These are phyloP conservation scores for Globisporangium solare DNA, from an alignment of 352 stramenopile genomes.

Conservation along the genomic window DNA sequence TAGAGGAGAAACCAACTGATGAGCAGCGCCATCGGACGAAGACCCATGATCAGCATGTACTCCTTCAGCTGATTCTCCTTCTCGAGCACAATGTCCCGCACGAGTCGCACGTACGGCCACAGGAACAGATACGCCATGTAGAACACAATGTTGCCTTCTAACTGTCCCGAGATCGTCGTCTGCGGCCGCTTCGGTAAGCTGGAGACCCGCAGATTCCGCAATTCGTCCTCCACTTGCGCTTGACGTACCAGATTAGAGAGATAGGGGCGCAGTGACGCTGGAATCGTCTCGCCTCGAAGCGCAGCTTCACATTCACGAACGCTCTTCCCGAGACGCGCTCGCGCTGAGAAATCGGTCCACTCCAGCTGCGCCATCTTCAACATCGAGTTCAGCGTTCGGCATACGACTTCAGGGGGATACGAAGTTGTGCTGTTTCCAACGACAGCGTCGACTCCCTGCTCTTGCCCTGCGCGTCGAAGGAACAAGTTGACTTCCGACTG, in stretches of 20 bases:
- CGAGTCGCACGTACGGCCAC: conserved; percentile 81
- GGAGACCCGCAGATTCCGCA: conserved; percentile 36
- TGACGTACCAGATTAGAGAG: conserved; percentile 30
- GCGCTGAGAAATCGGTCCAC: conserved; percentile 43
- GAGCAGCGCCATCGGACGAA: conserved; percentile 65
- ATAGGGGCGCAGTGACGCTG: conserved; percentile 24
- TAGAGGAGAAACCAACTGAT: conserved; percentile 82
- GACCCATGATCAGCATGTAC: conserved; percentile 87
- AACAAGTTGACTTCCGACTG: conserved; percentile 55
- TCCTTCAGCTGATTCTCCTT: conserved; percentile 90
- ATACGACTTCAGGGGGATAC: conserved; percentile 19
- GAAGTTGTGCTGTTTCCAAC: conserved; percentile 5
- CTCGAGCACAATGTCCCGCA: conserved; percentile 85
- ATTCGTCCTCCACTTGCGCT: conserved; percentile 24
- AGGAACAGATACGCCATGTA: conserved; percentile 78
- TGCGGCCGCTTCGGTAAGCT: conserved; percentile 39
- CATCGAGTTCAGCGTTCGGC: conserved; percentile 43
- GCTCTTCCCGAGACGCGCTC: conserved; percentile 28
- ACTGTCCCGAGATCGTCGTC: conserved; percentile 29
- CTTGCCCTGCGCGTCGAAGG: conserved; percentile 21
- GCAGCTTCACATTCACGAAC: conserved; percentile 23
- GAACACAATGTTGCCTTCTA: conserved; percentile 68
- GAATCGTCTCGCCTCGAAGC: conserved; percentile 19
- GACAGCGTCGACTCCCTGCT: background rate
- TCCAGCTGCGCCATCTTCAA: conserved; percentile 26